Evolutionary conservation across 345 rosid species (phyloP), one percentile per base, ranked within the genome.

Genomic region (Kandelia obovata): DNA sequence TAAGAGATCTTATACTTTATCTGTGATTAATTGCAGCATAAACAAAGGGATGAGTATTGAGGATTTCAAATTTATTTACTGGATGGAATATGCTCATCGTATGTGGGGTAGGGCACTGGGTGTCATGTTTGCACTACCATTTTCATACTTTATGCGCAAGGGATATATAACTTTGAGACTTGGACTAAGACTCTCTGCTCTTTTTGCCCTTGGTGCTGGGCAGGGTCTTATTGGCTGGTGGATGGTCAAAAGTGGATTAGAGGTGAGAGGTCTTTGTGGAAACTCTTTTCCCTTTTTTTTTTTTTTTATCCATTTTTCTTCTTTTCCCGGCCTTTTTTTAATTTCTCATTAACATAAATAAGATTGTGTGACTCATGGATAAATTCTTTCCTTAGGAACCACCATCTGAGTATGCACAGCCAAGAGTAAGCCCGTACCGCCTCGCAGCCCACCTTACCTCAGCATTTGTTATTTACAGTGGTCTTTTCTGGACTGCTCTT

Each of bases 31-130:
- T 61, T 73, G 77, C 83, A 92, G 96, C 61, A 86, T 90, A 73
- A 95, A 92, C 80, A 88, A 78, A 86, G 96, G 99, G 80, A 95
- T 95, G 96, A 90, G 75, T 49, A 61, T 95, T 71, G 96, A 86
- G 67, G 98, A 92, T 79, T 95, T 95, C 77, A 95, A 90, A 79
- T 95, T 95, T 72, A 95, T 92, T 56, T 95, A 86, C 79, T 88
- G 99, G 99, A 95, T 92, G 96, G 98, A 92, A 81, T 95, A 92
- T 67, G 96, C 89, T 39, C 96, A 92, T 79, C 92, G 94, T 28
- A 90, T 95, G 98, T 90, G 99, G 98, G 98, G 96, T 79, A 88
- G 98, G 81, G 99, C 87, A 52, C 80, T 95, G 21, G 98, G 99
- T n/a, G 71, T 95, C 82, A 82, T 92, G 88, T 95, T 95, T 80